A percentile compares a stretch with the other conserved stretches of the same genome.
These are phyloP conservation scores for Fusarium sp. DNA, from an alignment of 2,329 filamentous ascomycete species.

Conservation along the genomic window DNA sequence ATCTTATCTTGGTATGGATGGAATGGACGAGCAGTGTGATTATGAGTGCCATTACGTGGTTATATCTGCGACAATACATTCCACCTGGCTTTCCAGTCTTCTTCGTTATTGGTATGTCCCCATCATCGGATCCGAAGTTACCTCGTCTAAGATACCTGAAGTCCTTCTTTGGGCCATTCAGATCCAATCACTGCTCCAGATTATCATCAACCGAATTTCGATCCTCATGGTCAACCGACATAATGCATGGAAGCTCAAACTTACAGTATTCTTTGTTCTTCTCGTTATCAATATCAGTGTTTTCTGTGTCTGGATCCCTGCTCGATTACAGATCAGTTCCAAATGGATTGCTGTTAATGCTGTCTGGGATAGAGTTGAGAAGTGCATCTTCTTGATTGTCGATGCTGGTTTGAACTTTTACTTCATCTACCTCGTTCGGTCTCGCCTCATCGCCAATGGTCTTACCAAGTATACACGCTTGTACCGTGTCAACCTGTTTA, in stretches of 20 bases:
- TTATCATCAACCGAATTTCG: constrained; percentile 66
- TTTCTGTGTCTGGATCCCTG: constrained; percentile 66
- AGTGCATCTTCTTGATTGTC: constrained; percentile 63
- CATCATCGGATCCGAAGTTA: fast-evolving
- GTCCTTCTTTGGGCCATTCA: constrained; percentile 55
- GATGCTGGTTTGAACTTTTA: constrained; percentile 64
- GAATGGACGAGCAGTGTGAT: constrained; percentile 42
- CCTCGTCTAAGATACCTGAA: not conserved
- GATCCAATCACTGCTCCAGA: constrained; percentile 64
- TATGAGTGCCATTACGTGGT: constrained; percentile 46
- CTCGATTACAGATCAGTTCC: constrained; percentile 58
- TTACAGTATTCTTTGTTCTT: constrained; percentile 58
- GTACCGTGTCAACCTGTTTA: constrained; percentile 51
- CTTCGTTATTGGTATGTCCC: constrained; percentile 41
- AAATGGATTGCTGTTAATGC: constrained; percentile 59
- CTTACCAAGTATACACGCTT: constrained; percentile 60
- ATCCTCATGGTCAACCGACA: constrained; percentile 58
- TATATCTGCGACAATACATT: constrained; percentile 43
- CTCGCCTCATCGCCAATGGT: constrained; percentile 59
- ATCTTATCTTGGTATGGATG: constrained; percentile 42
- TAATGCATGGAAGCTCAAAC: constrained; percentile 56
- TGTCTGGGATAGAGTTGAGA: constrained; percentile 65
- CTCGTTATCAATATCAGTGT: constrained; percentile 64
- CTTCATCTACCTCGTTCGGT: constrained; percentile 62
- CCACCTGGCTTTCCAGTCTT: constrained; percentile 40